Evolutionary conservation across 495 filamentous ascomycete genomes (phyloP), one percentile per base, ranked within the genome.

Genomic region (Trichoderma asperelloides): DNA sequence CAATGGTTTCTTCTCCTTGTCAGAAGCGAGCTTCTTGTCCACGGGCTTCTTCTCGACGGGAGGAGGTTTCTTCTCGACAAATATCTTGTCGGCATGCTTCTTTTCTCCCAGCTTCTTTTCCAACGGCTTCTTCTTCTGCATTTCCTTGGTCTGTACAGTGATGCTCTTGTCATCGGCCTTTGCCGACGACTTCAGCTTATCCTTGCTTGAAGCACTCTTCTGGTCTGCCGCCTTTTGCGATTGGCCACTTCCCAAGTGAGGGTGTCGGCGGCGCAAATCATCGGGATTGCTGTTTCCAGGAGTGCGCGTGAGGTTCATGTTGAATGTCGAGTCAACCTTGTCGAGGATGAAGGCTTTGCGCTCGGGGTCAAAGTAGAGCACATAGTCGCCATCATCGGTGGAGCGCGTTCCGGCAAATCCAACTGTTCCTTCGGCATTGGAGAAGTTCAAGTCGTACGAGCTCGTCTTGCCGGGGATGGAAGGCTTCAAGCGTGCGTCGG

Each of bases 311-410:
- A 85, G 70, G 69, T 85, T 85, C 84, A 86, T 85, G 70, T 85
- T 79, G 74, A 86, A 86, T 62, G 79, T 80, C n/a, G 82, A 85
- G 68, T 86, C 82, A 41, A 86, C 74, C 49, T 77, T 78, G 72
- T 86, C 81, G n/a, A 86, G 74, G 49, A 86, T 78, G 70, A 85
- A 83, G 64, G 79, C 81, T 69, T 86, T 76, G 69, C 80, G 81
- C 15, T 71, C 72, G 12, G 83, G 76, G 68, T 86, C 83, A 67
- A 85, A 85, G 40, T 85, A 81, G 67, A 86, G 77, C 30, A 85
- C 79, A 71, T 80, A 85, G 67, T 85, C 78, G 66, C 74, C 78
- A 43, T 85, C 79, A 67, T 78, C 78, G 43, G 76, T 74, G 49
- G 77, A 78, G 43, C 81, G 79, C 16, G 74, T 76, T 63, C 84